Percentiles rank a stretch among this genome's conserved stretches.
phyloP scores from a whole-genome alignment of 192 early-diverging fungal species.

The Entomortierella beljakovae region DNA sequence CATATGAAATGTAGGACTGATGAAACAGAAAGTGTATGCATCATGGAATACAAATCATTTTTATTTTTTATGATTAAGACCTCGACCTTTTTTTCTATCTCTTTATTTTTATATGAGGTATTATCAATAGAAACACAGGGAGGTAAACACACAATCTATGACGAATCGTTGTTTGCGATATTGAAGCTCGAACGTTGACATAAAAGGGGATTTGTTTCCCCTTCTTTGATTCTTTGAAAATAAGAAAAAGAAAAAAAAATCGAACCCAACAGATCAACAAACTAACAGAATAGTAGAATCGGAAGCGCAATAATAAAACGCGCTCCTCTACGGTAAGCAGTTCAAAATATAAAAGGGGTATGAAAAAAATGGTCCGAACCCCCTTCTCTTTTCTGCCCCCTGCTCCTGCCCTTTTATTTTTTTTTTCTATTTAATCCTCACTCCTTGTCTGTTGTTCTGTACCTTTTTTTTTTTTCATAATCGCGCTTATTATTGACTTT shows the following conservation, averaged over 20 bases:
- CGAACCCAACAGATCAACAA: not conserved
- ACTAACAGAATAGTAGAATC: not conserved
- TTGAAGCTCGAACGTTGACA: not conserved
- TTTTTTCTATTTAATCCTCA: not conserved
- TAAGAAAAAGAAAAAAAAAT: too few species aligned
- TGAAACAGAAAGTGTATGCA: too few species aligned
- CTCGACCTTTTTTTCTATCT: too few species aligned
- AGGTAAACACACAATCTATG: too few species aligned
- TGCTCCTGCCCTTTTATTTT: not conserved
- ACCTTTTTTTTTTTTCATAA: not conserved
- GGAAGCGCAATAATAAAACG: not conserved
- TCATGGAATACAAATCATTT: too few species aligned
- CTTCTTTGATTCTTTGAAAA: not conserved
- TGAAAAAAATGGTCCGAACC: not conserved
- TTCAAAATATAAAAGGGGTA: slow-evolving; percentile 4
- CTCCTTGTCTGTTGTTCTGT: not conserved
- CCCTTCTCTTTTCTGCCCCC: not conserved
- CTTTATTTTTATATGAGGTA: too few species aligned
- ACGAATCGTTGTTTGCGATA: too few species aligned
- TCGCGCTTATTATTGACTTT: not conserved
- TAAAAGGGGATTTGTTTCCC: not conserved
- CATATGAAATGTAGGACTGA: too few species aligned
- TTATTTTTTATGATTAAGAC: too few species aligned
- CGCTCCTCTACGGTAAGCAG: not conserved
- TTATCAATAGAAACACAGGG: too few species aligned